Base-by-base conservation (phyloP, 768 basidiomycete species). In the Suillus cothurnatus region DNA sequence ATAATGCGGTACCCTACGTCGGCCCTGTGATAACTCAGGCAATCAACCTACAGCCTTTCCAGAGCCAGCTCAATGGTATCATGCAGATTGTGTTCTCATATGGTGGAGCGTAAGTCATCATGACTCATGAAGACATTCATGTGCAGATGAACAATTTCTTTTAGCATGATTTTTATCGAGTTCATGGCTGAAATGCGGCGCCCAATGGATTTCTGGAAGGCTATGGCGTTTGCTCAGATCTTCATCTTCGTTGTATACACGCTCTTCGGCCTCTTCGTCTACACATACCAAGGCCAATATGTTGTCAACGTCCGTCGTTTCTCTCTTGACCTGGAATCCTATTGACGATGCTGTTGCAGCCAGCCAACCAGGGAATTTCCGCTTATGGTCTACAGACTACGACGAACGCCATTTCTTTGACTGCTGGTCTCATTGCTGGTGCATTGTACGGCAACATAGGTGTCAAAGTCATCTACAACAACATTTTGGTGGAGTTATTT, bases 191-290 rank as follows among this genome's bases (percentile, higher is more conserved):
- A 89, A 73, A 89, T 89, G 88, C 80, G 82, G 28, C 81, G 87
- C 6, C 88, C 88, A 2, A 84, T 85, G 83, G 88, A 89, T 69
- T 89, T 89, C 71, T 88, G 86, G 85, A 88, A 88, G 69, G 87
- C 84, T 49, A 87, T 88, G 85, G 84, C 84, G 6, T 71, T 76
- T 50, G 81, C 85, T 0, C 86, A 89, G 66, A 38, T 78, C 4
- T 73, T 89, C 39, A 88, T 89, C 66, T 80, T 81, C 68, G 39
- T 73, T n/a, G 84, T 82, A 0, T 88, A 89, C 71, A 74, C 88
- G 62, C 73, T 88, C 41, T 88, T 84, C 67, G 87, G 87, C n/a
- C 72, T 79, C 43, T 86, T 82, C 68, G 77, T 85, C 58, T 84
- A 88, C 78, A 77, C 81, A 0, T 86, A 84, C 71, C 88, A 88